These are phyloP conservation scores for Sugiyamaella neomexicana DNA, from an alignment of 1,139 yeast species.

Conservation along the genomic window DNA sequence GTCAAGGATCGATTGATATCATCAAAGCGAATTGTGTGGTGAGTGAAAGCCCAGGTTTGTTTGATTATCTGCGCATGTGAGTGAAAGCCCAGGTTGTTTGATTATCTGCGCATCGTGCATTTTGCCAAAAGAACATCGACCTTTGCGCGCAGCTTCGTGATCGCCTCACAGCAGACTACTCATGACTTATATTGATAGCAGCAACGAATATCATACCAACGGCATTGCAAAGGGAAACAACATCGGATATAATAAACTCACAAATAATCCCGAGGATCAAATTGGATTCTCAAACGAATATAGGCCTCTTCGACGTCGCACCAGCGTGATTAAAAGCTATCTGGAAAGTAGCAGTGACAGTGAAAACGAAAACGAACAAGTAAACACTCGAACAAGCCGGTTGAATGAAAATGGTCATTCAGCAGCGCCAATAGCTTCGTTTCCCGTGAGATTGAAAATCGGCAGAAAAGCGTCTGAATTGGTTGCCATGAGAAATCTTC, in stretches of 20 bases:
- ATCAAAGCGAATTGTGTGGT: not conserved
- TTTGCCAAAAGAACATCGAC: no score
- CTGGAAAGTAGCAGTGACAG: constrained; percentile 14
- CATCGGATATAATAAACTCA: not conserved
- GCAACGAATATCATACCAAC: not conserved
- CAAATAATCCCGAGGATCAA: not conserved
- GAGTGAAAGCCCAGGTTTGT: no score
- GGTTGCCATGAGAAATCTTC: constrained; percentile 16
- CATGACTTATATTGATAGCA: constrained; percentile 4
- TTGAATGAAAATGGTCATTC: not conserved
- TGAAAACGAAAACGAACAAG: not conserved
- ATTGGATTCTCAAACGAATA: no score
- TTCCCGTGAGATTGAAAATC: constrained; percentile 28
- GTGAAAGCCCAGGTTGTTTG: no score
- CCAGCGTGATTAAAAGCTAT: constrained; percentile 21
- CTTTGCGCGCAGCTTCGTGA: not conserved
- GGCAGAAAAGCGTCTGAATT: constrained; percentile 26
- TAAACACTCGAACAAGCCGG: not conserved
- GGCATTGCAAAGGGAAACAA: not conserved
- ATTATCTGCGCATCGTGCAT: not conserved
- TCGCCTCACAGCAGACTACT: not conserved
- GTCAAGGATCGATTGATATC: no score
- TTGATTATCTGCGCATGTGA: no score
- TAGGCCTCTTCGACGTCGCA: constrained; percentile 4
- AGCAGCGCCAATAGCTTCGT: constrained; percentile 14